Evolutionary conservation across 345 rosid species (phyloP), one percentile per base, ranked within the genome.

Genomic region (Lumnitzera littorea): DNA sequence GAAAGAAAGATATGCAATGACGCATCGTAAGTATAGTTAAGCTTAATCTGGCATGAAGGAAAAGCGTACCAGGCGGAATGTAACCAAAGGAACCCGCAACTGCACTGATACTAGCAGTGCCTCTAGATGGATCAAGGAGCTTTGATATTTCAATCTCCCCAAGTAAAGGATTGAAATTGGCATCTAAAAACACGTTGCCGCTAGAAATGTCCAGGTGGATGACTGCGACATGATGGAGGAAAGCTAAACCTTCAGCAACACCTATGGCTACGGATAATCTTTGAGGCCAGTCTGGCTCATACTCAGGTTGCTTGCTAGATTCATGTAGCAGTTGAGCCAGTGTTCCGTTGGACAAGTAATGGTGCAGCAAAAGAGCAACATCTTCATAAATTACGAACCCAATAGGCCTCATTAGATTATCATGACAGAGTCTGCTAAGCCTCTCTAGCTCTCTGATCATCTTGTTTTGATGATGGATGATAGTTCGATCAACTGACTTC

Each of bases 31-130:
- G 54, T 43, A 50, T 9, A 36, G 43, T 36, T 36, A 36, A 36
- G 43, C 43, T 36, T 36, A 7, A 36, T 36, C 43, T 36, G 5
- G 43, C 43, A 36, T 4, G 43, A 9, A 36, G 43, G 43, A 4
- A 48, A 58, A 53, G 56, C 61, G 24, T 84, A 90, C 99, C 99
- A 56, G 99, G 99, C 12, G 99, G 95, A 67, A 94, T 88, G 63
- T 90, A 94, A 41, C 99, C 97, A 43, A 86, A 84, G 14, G 99
- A 94, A 25, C 99, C 99, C 16, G 92, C 97, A 69, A 94, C 95
- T 47, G 95, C 82, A 62, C 97, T 90, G 72, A 94, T 86, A 56
- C 97, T 94, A 12, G 90, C 94, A 0, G 85, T 76, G 3, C 96
- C 99, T 78, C 85, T 76, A 3, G 87, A 80, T 16, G 89, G 91